Evolutionary conservation across 768 basidiomycete species (phyloP), one percentile per base, ranked within the genome.

Genomic region (Lentinula lateritia): DNA sequence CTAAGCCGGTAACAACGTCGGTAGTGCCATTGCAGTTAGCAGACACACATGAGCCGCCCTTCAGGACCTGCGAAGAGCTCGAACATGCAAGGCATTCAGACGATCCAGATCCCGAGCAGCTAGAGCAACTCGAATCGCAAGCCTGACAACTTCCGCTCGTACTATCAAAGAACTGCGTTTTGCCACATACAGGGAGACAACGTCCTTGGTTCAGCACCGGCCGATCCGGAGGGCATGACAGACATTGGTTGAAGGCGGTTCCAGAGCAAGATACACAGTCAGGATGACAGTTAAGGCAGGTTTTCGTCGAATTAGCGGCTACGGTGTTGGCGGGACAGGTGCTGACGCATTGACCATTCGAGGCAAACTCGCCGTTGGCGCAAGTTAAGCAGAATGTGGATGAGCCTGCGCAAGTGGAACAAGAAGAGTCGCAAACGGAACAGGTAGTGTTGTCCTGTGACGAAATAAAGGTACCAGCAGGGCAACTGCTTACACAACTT

Each of bases 211-310:
- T 83, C 50, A 87, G 83, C 42, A 93, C 90, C 0, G 92, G 93
- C 0, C 86, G 83, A 20, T 77, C 74, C 32, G 85, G 67, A 36
- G 85, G 79, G 68, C 93, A 95, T 52, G 83, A 82, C 7, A 85
- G 79, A 73, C 93, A 96, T 69, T 93, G 87, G 68, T 84, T 85
- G 75, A 92, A 92, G 0, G 85, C 82, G 20, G 81, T 67, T n/a
- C 92, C 92, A 23, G 85, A 84, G 73, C 94, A 96, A 1, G 88
- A 86, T 15, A 83, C 84, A 68, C 93, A 96, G 69, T 95, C 94
- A 0, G 92, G 85, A 62, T 95, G 93, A 71, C 94, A 96, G 5
- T 86, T 66, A 59, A 85, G 68, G 74, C 93, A 79, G 10, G 59
- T 60, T 34, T 60, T 60, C 10, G 59, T 52, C 39, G 59, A 20